Evolutionary conservation across 176 grass and related monocot genomes (phyloP).

Genomic region (Phoenix dactylifera): DNA sequence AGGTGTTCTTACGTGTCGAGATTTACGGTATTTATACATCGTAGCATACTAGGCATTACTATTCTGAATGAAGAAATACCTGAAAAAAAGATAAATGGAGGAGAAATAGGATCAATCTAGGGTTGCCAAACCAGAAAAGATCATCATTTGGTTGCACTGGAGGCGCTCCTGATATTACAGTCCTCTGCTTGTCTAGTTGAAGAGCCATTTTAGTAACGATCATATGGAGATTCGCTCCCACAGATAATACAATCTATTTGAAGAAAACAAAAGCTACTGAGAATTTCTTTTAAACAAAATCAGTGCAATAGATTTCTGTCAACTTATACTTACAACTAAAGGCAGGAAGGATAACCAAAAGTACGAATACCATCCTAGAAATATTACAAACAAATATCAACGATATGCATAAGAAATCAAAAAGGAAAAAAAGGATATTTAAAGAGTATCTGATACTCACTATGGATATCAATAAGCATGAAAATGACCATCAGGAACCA

Average conservation of each 20-base stretch:
- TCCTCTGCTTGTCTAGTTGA: neutral
- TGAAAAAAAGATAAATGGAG: slow-evolving; percentile 13
- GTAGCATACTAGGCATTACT: too few species aligned
- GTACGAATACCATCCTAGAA: slow-evolving; percentile 17
- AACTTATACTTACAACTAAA: slow-evolving; percentile 5
- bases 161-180: slow-evolving; percentile 2
- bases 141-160: slow-evolving; percentile 11
- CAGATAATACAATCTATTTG: slow-evolving; percentile 5
- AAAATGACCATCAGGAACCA: slow-evolving; percentile 16
- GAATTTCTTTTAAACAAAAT: neutral
- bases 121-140: slow-evolving; percentile 11
- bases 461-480: slow-evolving; percentile 10
- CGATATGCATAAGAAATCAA: neutral
- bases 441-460: neutral
- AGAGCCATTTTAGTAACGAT: slow-evolving; percentile 5
- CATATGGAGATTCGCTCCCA: slow-evolving; percentile 15
- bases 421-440: neutral
- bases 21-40: too few species aligned
- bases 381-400: neutral
- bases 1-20: too few species aligned
- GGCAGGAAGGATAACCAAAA: slow-evolving; percentile 13
- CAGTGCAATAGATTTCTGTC: neutral
- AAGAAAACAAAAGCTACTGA: neutral
- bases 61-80: neutral
- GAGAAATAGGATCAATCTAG: slow-evolving; percentile 3